Conservation (phyloP, 164 flowering plant species). For the Pachysandra terminalis region DNA sequence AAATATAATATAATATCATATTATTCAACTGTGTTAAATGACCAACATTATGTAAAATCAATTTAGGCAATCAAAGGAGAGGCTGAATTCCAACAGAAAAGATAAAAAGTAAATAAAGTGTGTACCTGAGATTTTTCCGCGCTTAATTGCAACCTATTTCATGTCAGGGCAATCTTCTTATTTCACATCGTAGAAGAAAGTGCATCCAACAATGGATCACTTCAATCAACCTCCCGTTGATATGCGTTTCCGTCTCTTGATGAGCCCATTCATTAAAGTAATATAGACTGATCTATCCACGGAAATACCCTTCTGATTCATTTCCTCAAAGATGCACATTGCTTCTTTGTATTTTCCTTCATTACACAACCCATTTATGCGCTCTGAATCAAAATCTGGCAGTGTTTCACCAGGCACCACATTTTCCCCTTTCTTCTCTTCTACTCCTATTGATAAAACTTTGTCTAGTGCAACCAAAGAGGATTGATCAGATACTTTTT, state of each 20-base stretch:
- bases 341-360: constrained; percentile 70
- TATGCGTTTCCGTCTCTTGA: constrained; percentile 59
- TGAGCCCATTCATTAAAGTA: constrained; percentile 59
- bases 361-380: constrained; percentile 55
- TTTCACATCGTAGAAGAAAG: background rate
- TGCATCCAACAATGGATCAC: background rate
- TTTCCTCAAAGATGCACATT: constrained; percentile 42
- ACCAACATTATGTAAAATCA: too few species aligned
- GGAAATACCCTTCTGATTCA: constrained; percentile 42
- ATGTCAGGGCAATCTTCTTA: background rate
- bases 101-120: background rate
- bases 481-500: constrained; percentile 24
- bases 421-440: constrained; percentile 17
- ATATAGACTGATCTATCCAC: constrained; percentile 50
- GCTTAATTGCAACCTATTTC: background rate
- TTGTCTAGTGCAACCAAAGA: constrained; percentile 5
- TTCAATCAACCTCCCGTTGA: constrained; percentile 23
- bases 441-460: constrained; percentile 6
- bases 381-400: constrained; percentile 33
- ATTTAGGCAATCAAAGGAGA: too few species aligned
- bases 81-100: too few species aligned
- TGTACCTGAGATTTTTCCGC: background rate
- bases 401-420: constrained; percentile 13
- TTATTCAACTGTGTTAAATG: too few species aligned
- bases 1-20: too few species aligned